Conservation (phyloP, 192 early-diverging fungal species). For the Mortierella antarctica region DNA sequence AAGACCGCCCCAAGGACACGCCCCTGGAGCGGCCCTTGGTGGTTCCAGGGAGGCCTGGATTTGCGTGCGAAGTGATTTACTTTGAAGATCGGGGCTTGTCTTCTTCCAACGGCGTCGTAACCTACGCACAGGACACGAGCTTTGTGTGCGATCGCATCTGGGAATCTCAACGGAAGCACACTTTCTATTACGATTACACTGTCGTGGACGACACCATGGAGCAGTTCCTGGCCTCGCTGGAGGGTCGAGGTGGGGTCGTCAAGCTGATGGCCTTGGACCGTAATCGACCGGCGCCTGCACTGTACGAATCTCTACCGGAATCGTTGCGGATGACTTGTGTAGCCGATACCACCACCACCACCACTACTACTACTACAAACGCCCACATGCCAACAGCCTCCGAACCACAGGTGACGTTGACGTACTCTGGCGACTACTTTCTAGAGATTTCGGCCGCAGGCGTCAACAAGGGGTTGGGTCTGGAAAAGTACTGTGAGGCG, state of each 20-base stretch:
- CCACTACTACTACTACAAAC: background rate
- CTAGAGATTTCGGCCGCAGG: conserved; percentile 59
- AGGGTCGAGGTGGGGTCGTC: conserved; percentile 30
- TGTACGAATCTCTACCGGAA: conserved; percentile 27
- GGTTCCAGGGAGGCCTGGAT: conserved; percentile 29
- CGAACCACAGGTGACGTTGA: conserved; percentile 9
- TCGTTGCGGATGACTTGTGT: background rate
- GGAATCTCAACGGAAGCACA: conserved; percentile 30
- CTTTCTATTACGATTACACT: conserved; percentile 35
- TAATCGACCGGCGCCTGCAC: conserved; percentile 18
- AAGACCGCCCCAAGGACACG: background rate
- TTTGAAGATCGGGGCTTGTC: background rate
- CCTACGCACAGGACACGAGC: conserved; percentile 25
- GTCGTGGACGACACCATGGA: conserved; percentile 23
- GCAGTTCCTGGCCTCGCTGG: conserved; percentile 4
- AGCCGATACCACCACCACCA: background rate
- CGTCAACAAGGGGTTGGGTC: conserved; percentile 58
- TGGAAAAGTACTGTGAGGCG: conserved; percentile 42
- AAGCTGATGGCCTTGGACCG: conserved; percentile 47
- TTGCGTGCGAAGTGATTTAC: conserved; percentile 37
- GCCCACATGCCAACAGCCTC: background rate
- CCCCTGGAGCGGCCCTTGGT: background rate
- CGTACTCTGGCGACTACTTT: conserved; percentile 50
- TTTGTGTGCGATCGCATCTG: conserved; percentile 42
- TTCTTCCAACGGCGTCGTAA: background rate